Evolutionary conservation across 495 filamentous ascomycete species (phyloP).

Genomic region (Immersiella caudata): DNA sequence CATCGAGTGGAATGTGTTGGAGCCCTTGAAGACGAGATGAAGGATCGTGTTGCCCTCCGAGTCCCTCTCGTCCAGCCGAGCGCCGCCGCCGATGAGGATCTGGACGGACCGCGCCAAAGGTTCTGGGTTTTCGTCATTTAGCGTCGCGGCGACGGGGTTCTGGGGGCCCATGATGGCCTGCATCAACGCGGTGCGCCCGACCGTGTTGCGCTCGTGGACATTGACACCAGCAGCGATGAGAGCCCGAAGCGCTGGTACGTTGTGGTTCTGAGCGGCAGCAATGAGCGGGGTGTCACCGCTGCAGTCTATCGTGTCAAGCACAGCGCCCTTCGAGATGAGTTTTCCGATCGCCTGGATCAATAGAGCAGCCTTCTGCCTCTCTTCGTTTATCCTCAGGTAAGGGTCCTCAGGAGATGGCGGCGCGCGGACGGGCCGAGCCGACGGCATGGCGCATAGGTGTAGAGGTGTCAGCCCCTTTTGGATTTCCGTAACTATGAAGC

Average conservation of each 20-base stretch:
- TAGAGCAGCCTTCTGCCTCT: slow-evolving; percentile 16
- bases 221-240: slow-evolving; percentile 29
- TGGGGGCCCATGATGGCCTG: slow-evolving; percentile 28
- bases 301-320: slow-evolving; percentile 33
- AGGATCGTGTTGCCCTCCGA: slow-evolving; percentile 29
- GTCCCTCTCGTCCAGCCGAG: slow-evolving; percentile 26
- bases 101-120: slow-evolving; percentile 23
- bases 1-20: neutral
- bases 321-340: slow-evolving; percentile 36
- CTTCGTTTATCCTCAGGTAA: slow-evolving; percentile 20
- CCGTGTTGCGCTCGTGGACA: slow-evolving; percentile 24
- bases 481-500: slow-evolving; percentile 28
- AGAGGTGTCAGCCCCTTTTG: slow-evolving; percentile 32
- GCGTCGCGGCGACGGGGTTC: slow-evolving; percentile 6
- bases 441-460: slow-evolving; percentile 39
- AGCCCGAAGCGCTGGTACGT: slow-evolving; percentile 26
- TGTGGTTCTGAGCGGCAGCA: slow-evolving; percentile 30
- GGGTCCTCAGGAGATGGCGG: neutral
- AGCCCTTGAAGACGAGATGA: slow-evolving; percentile 32
- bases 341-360: slow-evolving; percentile 34
- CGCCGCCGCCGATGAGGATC: slow-evolving; percentile 26
- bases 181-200: slow-evolving; percentile 25
- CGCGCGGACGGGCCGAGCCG: slow-evolving; percentile 21
- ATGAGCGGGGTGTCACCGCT: slow-evolving; percentile 38
- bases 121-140: slow-evolving; percentile 9